A percentile compares a stretch with the other conserved stretches of the same genome.
phyloP scores from a whole-genome alignment of 2,329 filamentous ascomycete species.

The Penicillium concentricum region DNA sequence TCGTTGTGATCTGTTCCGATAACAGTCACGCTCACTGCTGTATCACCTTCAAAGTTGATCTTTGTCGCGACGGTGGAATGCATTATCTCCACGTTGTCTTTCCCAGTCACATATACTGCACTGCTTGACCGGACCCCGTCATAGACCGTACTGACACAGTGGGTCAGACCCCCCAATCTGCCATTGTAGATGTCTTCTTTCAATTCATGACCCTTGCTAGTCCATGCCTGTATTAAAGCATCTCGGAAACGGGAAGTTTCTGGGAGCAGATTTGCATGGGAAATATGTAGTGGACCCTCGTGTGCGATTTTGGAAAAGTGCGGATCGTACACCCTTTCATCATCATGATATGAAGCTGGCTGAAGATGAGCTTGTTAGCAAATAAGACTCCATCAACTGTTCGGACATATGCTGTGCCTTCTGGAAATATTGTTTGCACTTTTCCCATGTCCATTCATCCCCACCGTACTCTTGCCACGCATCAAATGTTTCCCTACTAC shows the following conservation, averaged over 20 bases:
- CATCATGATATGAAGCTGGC: background rate
- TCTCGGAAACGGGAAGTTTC: constrained; percentile 50
- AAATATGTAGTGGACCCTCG: constrained; percentile 52
- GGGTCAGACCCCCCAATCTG: constrained; percentile 53
- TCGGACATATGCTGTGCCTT: constrained; percentile 38
- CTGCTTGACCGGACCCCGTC: constrained; percentile 53
- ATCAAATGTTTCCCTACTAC: constrained; percentile 55
- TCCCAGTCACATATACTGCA: constrained; percentile 51
- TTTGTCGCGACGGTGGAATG: constrained; percentile 14
- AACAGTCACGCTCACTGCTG: constrained; percentile 47
- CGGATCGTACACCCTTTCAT: background rate
- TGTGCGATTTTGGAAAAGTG: constrained; percentile 28
- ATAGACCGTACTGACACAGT: constrained; percentile 57
- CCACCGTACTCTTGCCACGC: constrained; percentile 46
- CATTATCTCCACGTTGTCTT: constrained; percentile 55
- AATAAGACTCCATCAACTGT: background rate
- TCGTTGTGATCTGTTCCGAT: background rate
- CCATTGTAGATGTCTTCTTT: constrained; percentile 55
- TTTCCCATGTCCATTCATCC: constrained; percentile 54
- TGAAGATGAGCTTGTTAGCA: background rate
- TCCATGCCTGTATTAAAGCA: constrained; percentile 50
- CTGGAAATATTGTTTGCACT: constrained; percentile 25
- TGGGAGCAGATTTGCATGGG: constrained; percentile 53
- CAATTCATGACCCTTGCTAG: constrained; percentile 50
- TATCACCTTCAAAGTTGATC: constrained; percentile 14